Evolutionary conservation across 192 early-diverging fungal species (phyloP), one percentile per base, ranked within the genome.

Genomic region (Radiomyces spectabilis): DNA sequence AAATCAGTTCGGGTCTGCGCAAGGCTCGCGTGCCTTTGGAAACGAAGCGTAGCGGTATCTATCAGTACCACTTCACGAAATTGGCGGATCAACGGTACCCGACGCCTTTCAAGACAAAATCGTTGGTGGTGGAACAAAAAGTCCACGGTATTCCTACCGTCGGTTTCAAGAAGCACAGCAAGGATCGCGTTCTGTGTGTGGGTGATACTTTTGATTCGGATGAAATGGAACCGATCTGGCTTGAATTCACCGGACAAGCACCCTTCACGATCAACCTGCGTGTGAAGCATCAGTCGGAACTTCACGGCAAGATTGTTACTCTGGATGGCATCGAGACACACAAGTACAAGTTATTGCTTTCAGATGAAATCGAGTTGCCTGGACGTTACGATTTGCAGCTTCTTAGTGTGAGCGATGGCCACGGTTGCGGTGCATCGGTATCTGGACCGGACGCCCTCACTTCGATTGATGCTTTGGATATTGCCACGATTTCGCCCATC

Each of bases 71-170:
- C 15, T 72, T 75, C 54, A 51, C 51, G 24, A 51, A 54, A 5
- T 31, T 75, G 12, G 32, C 73, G 1, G 73, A 75, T 44, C 65
- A 72, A 27, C 24, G 56, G 3, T 75, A 75, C 40, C 69, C 41
- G 3, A 15, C 37, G 9, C 58, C 63, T 16, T 32, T 40, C 21
- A 42, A 18, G 12, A 18, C 42, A 25, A 54, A 24, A 3, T 59
- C 50, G 13, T 58, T 68, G 24, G 24, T 57, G 16, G 21, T 75
- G 5, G 58, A 62, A 37, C 73, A 75, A 54, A 42, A 13, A 8
- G 69, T 75, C 1, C 22, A 65, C 21, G 39, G 50, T 4, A 57
- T 46, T 18, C 69, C 73, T 16, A 65, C 37, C 25, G 62, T 68
- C 13, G 29, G 27, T 6, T 74, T 74, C 40, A 37, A 32, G 21